phyloP scores from a whole-genome alignment of 164 flowering plant species.

The grape (Vitis vinifera) region DNA sequence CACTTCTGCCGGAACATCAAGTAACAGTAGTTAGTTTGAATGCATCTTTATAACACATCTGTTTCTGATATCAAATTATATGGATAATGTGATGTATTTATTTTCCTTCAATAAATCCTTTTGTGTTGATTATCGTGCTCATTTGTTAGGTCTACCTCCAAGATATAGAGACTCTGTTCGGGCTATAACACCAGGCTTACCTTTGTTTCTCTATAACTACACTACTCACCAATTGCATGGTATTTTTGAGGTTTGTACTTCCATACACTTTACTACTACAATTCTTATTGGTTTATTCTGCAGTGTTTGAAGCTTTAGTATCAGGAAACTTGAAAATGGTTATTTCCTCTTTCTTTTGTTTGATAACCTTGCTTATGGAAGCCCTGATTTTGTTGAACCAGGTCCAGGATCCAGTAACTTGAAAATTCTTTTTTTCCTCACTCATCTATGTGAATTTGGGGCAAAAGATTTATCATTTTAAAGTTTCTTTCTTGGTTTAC shows the following conservation, averaged over 20 bases:
- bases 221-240: slow-evolving; percentile 97
- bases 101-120: background rate
- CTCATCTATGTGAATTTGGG: too few species aligned
- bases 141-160: slow-evolving; percentile 77
- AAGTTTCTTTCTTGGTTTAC: too few species aligned
- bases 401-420: too few species aligned
- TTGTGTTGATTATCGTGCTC: slow-evolving; percentile 1
- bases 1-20: background rate
- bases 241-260: slow-evolving; percentile 79
- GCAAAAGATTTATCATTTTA: too few species aligned
- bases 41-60: background rate
- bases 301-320: too few species aligned
- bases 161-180: slow-evolving; percentile 91
- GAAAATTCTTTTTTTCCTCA: too few species aligned
- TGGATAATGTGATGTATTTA: too few species aligned
- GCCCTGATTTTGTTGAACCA: too few species aligned
- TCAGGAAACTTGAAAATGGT: too few species aligned
- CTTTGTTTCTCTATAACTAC: slow-evolving; percentile 89
- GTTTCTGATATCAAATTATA: background rate
- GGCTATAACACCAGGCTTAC: slow-evolving; percentile 88
- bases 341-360: too few species aligned
- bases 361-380: too few species aligned
- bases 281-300: background rate
- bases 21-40: background rate
- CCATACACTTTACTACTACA: background rate